Evolutionary conservation across 208 protist species (phyloP).

Genomic region (Acanthamoeba divionensis): DNA sequence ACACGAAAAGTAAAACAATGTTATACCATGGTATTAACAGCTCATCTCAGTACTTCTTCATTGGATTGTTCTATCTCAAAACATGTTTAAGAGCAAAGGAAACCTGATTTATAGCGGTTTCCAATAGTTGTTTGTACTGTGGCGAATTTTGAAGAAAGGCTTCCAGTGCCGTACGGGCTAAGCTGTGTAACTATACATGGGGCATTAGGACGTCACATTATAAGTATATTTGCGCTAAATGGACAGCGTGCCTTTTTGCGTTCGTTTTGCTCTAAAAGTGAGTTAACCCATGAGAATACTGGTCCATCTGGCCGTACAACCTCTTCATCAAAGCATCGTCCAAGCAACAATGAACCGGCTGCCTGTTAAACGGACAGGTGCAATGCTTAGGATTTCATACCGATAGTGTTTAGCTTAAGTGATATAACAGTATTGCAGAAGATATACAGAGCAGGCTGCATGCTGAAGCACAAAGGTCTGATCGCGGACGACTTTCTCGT

Average conservation of each 20-base stretch:
- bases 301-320: not conserved
- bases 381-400: no score
- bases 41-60: not conserved
- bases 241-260: not conserved
- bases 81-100: not conserved
- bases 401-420: not conserved
- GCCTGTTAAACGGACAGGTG: not conserved
- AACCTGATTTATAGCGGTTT: constrained; percentile 18
- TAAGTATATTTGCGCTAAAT: not conserved
- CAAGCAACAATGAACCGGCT: not conserved
- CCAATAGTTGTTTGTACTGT: not conserved
- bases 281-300: constrained; percentile 26
- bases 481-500: constrained; percentile 26
- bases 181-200: not conserved
- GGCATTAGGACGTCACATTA: not conserved
- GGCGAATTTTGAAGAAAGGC: not conserved
- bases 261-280: constrained; percentile 12
- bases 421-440: not conserved
- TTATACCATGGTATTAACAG: not conserved
- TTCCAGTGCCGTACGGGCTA: not conserved
- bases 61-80: not conserved
- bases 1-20: not conserved
- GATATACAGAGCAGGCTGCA: not conserved
- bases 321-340: constrained; percentile 5
- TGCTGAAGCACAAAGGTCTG: constrained; percentile 33